Conservation (phyloP, 2,329 filamentous ascomycete genomes). For the Aspergillus cejpii region DNA sequence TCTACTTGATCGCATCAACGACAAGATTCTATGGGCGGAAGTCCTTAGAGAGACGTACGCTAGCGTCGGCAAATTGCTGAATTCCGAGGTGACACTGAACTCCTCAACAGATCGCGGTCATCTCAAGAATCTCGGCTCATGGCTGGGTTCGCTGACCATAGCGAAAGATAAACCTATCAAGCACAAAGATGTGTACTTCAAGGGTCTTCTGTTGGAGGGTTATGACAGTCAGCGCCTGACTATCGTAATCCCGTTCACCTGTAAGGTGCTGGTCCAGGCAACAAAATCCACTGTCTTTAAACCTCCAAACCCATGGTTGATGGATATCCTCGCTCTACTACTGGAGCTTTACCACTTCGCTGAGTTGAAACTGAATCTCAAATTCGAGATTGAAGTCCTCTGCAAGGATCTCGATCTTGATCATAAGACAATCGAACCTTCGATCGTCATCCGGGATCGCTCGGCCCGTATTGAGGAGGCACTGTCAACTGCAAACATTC, state of each 20-base stretch:
- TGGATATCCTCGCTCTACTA: constrained; percentile 87
- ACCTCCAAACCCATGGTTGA: constrained; percentile 93
- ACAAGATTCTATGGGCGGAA: constrained; percentile 73
- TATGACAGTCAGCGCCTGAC: constrained; percentile 87
- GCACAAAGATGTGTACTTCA: constrained; percentile 94
- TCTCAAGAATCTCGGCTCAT: constrained; percentile 86
- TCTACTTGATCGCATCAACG: constrained; percentile 73
- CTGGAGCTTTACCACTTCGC: constrained; percentile 91
- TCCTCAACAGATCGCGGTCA: constrained; percentile 78
- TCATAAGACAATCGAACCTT: constrained; percentile 82
- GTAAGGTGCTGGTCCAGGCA: constrained; percentile 86
- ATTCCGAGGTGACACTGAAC: constrained; percentile 78
- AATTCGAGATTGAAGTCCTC: constrained; percentile 96
- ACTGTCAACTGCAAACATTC: constrained; percentile 49
- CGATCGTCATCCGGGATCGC: constrained; percentile 75
- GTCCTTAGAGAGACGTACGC: constrained; percentile 90
- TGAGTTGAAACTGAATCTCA: constrained; percentile 90
- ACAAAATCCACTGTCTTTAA: constrained; percentile 80
- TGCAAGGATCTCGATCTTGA: constrained; percentile 91
- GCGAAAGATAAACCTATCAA: constrained; percentile 93
- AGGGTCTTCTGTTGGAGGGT: constrained; percentile 86
- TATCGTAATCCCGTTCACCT: constrained; percentile 93
- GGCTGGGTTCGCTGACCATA: constrained; percentile 88
- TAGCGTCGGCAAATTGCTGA: constrained; percentile 78
- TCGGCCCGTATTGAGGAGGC: constrained; percentile 56